Conservation (phyloP, 225 moss, liverwort and hornwort species). For the Asterella californica region DNA sequence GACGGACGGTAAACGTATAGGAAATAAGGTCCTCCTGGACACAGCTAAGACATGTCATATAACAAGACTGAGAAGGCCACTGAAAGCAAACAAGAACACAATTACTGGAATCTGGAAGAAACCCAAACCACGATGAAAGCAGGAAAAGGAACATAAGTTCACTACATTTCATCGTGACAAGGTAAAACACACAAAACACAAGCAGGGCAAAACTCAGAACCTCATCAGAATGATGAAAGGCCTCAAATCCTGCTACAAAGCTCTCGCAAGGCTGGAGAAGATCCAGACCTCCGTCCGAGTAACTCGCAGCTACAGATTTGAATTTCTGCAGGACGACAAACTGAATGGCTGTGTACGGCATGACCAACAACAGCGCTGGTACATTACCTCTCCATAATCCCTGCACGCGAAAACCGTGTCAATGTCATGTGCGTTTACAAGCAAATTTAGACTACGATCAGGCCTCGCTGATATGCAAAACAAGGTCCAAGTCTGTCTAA, state of each 20-base stretch:
- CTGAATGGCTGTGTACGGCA: constrained; percentile 97
- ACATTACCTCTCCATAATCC: constrained; percentile 98
- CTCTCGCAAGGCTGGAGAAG: constrained; percentile 31
- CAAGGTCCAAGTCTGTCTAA: neutral
- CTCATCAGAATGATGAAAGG: constrained; percentile 22
- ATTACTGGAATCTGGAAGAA: neutral
- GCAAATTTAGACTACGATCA: neutral
- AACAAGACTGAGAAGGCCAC: neutral
- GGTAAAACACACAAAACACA: neutral
- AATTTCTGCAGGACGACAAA: constrained; percentile 78
- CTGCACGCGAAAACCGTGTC: constrained; percentile 25
- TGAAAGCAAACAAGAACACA: neutral
- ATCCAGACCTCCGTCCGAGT: constrained; percentile 70
- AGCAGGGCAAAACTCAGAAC: constrained; percentile 33
- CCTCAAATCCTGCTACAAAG: constrained; percentile 29
- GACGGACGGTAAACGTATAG: neutral
- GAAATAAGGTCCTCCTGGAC: neutral
- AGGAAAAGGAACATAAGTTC: neutral
- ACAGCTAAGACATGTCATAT: neutral
- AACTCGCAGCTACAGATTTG: constrained; percentile 57
- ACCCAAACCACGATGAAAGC: neutral
- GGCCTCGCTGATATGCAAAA: neutral
- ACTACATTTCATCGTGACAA: neutral
- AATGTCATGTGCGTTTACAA: neutral
- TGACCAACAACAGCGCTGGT: constrained; percentile 82